These are phyloP conservation scores for Chlamydomonas incerta DNA, from an alignment of 139 green algal genomes.

Conservation along the genomic window DNA sequence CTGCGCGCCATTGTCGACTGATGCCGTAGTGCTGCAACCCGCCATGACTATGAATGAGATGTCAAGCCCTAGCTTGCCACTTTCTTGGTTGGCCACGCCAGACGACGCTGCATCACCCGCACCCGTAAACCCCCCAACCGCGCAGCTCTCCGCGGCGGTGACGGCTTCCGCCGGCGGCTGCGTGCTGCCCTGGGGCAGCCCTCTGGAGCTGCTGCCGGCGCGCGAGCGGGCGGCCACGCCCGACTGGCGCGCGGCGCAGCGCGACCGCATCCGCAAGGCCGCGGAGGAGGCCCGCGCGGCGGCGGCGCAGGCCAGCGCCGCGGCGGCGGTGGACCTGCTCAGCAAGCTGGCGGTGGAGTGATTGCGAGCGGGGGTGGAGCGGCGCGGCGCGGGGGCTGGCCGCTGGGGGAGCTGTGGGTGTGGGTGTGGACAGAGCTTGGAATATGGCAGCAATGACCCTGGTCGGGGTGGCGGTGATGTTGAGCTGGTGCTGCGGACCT, in stretches of 20 bases:
- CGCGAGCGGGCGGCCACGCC: not conserved
- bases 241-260: conserved; percentile 13
- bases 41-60: too few relatives aligned
- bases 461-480: too few relatives aligned
- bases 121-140: not conserved
- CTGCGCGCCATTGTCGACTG: too few relatives aligned
- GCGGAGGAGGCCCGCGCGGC: conserved; percentile 33
- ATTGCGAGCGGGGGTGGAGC: too few relatives aligned
- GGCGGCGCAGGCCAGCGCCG: conserved; percentile 5
- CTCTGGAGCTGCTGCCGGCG: conserved; percentile 1
- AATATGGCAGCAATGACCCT: too few relatives aligned
- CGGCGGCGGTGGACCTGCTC: conserved; percentile 17
- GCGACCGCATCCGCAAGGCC: conserved; percentile 10
- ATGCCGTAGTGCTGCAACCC: too few relatives aligned
- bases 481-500: too few relatives aligned
- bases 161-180: not conserved
- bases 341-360: not conserved
- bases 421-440: too few relatives aligned
- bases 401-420: too few relatives aligned
- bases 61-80: too few relatives aligned
- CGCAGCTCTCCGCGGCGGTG: conserved; percentile 4
- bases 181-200: not conserved
- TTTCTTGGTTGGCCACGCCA: too few relatives aligned
- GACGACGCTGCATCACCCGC: not conserved
- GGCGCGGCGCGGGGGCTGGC: too few relatives aligned